Conservation (phyloP, 148 eudicot genomes). For the Amaranthus hypochondriacus region DNA sequence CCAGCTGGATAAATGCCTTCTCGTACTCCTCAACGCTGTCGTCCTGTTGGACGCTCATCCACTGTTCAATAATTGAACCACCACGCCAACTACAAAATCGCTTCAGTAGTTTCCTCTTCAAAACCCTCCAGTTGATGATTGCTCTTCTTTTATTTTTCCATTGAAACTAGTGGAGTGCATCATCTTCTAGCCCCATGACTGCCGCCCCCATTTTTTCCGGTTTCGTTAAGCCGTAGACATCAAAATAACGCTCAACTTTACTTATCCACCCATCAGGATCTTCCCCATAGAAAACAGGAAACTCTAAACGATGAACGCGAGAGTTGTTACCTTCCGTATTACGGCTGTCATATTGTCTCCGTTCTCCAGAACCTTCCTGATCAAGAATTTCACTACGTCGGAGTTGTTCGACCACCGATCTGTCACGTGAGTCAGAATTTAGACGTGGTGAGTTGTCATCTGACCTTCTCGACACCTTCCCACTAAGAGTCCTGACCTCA, state of each 20-base stretch:
- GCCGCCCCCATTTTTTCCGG: neutral
- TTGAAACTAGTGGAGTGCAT: too few relatives aligned
- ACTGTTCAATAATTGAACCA: neutral
- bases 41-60: neutral
- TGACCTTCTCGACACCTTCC: too few relatives aligned
- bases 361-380: too few relatives aligned
- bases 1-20: neutral
- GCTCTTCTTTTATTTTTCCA: neutral
- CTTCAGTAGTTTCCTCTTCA: neutral
- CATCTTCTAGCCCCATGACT: neutral
- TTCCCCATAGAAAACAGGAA: neutral
- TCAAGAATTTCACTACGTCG: too few relatives aligned
- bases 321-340: too few relatives aligned
- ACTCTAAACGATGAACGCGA: neutral
- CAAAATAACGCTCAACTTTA: neutral
- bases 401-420: too few relatives aligned
- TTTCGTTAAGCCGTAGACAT: neutral
- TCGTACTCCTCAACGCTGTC: neutral
- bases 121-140: neutral
- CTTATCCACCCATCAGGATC: neutral
- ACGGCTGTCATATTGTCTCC: too few relatives aligned
- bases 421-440: too few relatives aligned
- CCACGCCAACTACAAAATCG: neutral
- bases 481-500: too few relatives aligned
- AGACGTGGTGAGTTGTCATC: too few relatives aligned